Evolutionary conservation across 345 rosid genomes (phyloP).

Genomic region (Tarenaya hassleriana): DNA sequence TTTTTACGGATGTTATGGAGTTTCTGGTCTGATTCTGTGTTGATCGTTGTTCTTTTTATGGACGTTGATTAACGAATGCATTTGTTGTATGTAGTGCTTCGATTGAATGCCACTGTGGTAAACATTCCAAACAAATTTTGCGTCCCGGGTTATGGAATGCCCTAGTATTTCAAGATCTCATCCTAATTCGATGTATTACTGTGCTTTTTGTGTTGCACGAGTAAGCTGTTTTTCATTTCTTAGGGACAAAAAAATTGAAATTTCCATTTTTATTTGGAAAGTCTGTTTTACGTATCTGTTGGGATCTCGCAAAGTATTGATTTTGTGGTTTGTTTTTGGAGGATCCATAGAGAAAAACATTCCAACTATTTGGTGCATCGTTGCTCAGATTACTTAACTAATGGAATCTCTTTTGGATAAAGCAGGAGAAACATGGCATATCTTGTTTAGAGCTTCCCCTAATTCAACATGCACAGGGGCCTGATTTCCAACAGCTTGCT

Average conservation of each 20-base stretch:
- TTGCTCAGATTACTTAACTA: background rate
- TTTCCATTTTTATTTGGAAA: no score
- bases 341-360: no score
- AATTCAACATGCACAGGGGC: slow-evolving; percentile 69
- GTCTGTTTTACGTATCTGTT: no score
- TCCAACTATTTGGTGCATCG: background rate
- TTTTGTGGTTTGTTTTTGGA: background rate
- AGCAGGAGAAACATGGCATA: slow-evolving; percentile 60
- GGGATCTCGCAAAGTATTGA: background rate
- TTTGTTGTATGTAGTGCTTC: no score
- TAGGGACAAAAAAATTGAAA: no score
- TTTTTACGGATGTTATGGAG: background rate
- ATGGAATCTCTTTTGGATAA: background rate
- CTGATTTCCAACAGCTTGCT: slow-evolving; percentile 65
- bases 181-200: no score
- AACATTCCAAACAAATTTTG: background rate
- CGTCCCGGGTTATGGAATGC: background rate
- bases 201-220: no score
- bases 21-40: no score
- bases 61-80: background rate
- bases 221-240: no score
- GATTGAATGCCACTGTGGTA: no score
- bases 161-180: no score
- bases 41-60: background rate
- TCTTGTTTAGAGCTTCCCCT: slow-evolving; percentile 80